Evolutionary conservation across 108 stramenopile genomes (phyloP).

Genomic region (Nitzschia inconspicua): DNA sequence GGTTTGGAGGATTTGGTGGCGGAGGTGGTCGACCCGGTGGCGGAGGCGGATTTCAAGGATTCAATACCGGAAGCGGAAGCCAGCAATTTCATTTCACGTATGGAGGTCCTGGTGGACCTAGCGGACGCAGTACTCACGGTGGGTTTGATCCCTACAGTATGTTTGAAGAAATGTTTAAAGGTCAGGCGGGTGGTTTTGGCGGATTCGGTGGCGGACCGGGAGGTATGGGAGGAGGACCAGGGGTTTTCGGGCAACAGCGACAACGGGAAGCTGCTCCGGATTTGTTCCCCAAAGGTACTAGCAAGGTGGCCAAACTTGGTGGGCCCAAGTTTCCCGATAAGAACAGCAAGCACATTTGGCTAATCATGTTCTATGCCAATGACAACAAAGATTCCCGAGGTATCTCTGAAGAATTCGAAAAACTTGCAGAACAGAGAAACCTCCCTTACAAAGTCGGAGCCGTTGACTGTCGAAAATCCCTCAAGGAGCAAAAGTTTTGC

Average conservation of each 20-base stretch:
- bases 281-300: slow-evolving; percentile 55
- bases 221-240: slow-evolving; percentile 27
- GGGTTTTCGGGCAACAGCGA: slow-evolving; percentile 10
- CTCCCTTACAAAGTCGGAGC: slow-evolving; percentile 71
- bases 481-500: slow-evolving; percentile 54
- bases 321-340: slow-evolving; percentile 68
- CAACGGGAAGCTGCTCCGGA: slow-evolving; percentile 26
- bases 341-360: slow-evolving; percentile 66
- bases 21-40: slow-evolving; percentile 33
- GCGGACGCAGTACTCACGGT: slow-evolving; percentile 14
- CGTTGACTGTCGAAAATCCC: slow-evolving; percentile 54
- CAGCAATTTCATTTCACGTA: slow-evolving; percentile 11
- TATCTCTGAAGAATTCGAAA: slow-evolving; percentile 33
- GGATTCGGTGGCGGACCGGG: slow-evolving; percentile 33
- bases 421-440: slow-evolving; percentile 46
- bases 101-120: slow-evolving; percentile 24
- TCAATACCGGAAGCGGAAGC: slow-evolving; percentile 11
- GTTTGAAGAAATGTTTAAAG: slow-evolving; percentile 71
- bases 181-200: slow-evolving; percentile 19
- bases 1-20: slow-evolving; percentile 45
- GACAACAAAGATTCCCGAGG: slow-evolving; percentile 23
- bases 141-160: slow-evolving; percentile 57
- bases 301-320: slow-evolving; percentile 58
- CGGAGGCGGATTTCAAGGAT: slow-evolving; percentile 27
- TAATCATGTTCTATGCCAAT: slow-evolving; percentile 63